A percentile compares a stretch with the other conserved stretches of the same genome.
phyloP scores from a whole-genome alignment of 352 stramenopile species.

The Aphanomyces astaci region DNA sequence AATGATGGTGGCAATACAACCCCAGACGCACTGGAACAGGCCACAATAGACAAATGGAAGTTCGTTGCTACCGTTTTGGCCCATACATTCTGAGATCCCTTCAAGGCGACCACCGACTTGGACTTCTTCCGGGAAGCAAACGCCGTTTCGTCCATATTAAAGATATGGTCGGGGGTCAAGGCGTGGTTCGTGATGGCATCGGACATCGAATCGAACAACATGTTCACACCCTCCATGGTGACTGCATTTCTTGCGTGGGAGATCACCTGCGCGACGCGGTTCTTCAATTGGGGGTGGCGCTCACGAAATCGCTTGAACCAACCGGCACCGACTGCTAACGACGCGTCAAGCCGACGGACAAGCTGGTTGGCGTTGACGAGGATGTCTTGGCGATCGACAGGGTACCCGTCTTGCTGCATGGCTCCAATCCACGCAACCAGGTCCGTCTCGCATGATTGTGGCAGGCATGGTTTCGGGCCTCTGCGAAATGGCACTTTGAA shows the following conservation, averaged over 20 bases:
- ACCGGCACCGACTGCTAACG: neutral
- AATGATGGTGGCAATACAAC: slow-evolving; percentile 22
- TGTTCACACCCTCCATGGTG: neutral
- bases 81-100: slow-evolving; percentile 29
- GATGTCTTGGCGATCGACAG: slow-evolving; percentile 18
- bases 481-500: neutral
- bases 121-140: slow-evolving; percentile 19
- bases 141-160: slow-evolving; percentile 31
- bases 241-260: slow-evolving; percentile 22
- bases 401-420: slow-evolving; percentile 21
- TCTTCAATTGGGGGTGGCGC: slow-evolving; percentile 14
- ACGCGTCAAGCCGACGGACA: neutral
- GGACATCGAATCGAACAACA: slow-evolving; percentile 21
- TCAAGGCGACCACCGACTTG: slow-evolving; percentile 23
- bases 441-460: slow-evolving; percentile 3
- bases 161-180: slow-evolving; percentile 5
- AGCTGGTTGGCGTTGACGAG: slow-evolving; percentile 24
- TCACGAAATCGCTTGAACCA: slow-evolving; percentile 29
- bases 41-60: slow-evolving; percentile 32
- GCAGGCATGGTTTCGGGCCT: neutral
- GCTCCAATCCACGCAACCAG: slow-evolving; percentile 25
- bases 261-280: slow-evolving; percentile 21
- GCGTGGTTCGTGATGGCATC: slow-evolving; percentile 18
- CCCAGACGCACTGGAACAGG: slow-evolving; percentile 21
- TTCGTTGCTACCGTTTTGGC: neutral